Evolutionary conservation across 176 grass and related monocot species (phyloP).

Genomic region (Musa troglodytarum): DNA sequence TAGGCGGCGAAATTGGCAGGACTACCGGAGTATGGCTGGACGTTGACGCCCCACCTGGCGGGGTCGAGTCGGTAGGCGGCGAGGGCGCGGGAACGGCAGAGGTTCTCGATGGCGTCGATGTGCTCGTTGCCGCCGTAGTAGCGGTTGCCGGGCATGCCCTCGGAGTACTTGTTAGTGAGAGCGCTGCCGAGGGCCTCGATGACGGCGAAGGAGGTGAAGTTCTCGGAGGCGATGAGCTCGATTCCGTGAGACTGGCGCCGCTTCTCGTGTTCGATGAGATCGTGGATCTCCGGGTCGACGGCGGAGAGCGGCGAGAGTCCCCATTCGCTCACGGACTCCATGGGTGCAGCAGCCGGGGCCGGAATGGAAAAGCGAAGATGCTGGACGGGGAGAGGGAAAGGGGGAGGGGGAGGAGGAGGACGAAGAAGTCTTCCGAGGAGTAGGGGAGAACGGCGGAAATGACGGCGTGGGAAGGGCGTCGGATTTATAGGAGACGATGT

Average conservation of each 20-base stretch:
- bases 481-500: conserved; percentile 18
- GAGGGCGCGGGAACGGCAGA: conserved; percentile 75
- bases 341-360: conserved; percentile 7
- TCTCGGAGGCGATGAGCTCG: conserved; percentile 97
- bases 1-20: conserved; percentile 94
- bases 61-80: conserved; percentile 54
- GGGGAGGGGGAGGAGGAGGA: not conserved
- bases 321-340: conserved; percentile 65
- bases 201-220: conserved; percentile 90
- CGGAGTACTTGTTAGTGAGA: conserved; percentile 98
- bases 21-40: conserved; percentile 93
- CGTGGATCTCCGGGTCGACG: conserved; percentile 48
- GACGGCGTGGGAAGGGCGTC: not conserved
- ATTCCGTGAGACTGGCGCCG: conserved; percentile 73
- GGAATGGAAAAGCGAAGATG: not conserved
- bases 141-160: conserved; percentile 75
- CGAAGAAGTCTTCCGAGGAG: not conserved
- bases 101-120: conserved; percentile 82
- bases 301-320: conserved; percentile 44
- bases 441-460: not conserved
- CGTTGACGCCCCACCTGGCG: conserved; percentile 75
- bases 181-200: conserved; percentile 82
- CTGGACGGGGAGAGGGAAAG: not conserved
- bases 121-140: conserved; percentile 92
- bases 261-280: conserved; percentile 87